phyloP scores from a whole-genome alignment of 2,329 filamentous ascomycete species.

The Coniosporium tulheliwenetii region DNA sequence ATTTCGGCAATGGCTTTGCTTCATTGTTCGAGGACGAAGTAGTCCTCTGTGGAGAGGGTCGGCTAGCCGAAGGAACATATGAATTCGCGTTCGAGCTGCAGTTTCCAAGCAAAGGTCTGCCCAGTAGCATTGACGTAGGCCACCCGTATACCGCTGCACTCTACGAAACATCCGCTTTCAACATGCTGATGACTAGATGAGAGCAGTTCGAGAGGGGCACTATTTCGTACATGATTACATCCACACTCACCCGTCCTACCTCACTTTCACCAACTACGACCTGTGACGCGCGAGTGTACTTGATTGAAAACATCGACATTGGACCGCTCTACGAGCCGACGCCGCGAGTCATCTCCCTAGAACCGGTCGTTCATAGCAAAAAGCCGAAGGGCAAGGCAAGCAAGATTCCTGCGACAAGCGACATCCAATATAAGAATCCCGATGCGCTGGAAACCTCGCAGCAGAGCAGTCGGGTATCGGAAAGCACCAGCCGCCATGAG shows the following conservation, averaged over 20 bases:
- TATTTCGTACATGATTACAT: slow-evolving; percentile 79
- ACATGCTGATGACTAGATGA: slow-evolving; percentile 4
- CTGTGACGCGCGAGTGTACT: slow-evolving; percentile 65
- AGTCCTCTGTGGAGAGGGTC: slow-evolving; percentile 63
- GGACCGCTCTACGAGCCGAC: slow-evolving; percentile 59
- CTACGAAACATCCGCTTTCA: not conserved
- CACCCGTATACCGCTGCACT: not conserved
- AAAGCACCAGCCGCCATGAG: slow-evolving; percentile 14
- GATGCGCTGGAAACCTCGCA: slow-evolving; percentile 8
- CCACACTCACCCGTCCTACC: slow-evolving; percentile 77
- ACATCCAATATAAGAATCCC: slow-evolving; percentile 8
- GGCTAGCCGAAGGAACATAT: slow-evolving; percentile 57
- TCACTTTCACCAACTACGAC: slow-evolving; percentile 66
- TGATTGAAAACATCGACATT: slow-evolving; percentile 75
- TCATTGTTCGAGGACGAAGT: slow-evolving; percentile 72
- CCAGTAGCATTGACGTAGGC: slow-evolving; percentile 90
- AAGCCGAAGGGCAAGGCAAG: slow-evolving; percentile 42
- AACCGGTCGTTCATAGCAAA: slow-evolving; percentile 62
- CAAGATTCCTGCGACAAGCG: slow-evolving; percentile 10
- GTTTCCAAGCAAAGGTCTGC: slow-evolving; percentile 53
- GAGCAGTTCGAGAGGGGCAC: slow-evolving; percentile 86
- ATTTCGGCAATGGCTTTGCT: slow-evolving; percentile 64
- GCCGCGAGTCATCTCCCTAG: slow-evolving; percentile 69
- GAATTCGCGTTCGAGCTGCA: slow-evolving; percentile 65
- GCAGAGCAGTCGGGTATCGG: slow-evolving; percentile 6